Conservation (phyloP, 2,329 filamentous ascomycete species). For the Beauveria sp. region DNA sequence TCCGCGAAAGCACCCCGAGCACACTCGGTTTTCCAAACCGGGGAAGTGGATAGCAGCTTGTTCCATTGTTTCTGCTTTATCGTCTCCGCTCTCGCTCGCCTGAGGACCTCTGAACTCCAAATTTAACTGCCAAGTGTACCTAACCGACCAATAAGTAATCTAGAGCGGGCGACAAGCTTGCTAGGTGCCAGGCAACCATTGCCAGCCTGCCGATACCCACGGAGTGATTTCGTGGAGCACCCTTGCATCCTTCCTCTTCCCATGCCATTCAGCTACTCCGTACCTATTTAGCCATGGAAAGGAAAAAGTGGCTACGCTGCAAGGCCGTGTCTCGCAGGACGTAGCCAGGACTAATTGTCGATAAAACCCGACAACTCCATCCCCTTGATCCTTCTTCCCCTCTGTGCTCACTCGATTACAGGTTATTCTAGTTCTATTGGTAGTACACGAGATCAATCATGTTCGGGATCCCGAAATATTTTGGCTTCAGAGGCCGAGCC, state of each 20-base stretch:
- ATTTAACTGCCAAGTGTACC: too few species aligned
- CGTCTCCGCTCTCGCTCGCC: too few species aligned
- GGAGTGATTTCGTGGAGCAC: too few species aligned
- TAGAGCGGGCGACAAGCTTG: too few species aligned
- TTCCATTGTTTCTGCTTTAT: too few species aligned
- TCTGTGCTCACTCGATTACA: background rate
- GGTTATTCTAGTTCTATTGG: background rate
- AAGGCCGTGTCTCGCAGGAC: background rate
- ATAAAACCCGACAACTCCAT: background rate
- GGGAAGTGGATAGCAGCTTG: background rate
- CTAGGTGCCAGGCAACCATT: too few species aligned
- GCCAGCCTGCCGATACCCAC: too few species aligned
- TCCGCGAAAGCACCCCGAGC: background rate
- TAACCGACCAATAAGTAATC: too few species aligned
- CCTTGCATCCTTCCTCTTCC: too few species aligned
- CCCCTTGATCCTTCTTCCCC: background rate
- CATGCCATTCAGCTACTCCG: too few species aligned
- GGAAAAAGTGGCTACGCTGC: background rate
- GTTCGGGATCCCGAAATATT: constrained; percentile 12
- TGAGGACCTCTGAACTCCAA: too few species aligned
- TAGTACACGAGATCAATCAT: background rate
- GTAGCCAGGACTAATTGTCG: background rate
- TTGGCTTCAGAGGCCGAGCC: constrained; percentile 14
- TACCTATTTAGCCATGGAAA: background rate
- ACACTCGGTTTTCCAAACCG: background rate